Base-by-base conservation (phyloP, 1,139 yeast species). In the Geotrichum carabidarum region DNA sequence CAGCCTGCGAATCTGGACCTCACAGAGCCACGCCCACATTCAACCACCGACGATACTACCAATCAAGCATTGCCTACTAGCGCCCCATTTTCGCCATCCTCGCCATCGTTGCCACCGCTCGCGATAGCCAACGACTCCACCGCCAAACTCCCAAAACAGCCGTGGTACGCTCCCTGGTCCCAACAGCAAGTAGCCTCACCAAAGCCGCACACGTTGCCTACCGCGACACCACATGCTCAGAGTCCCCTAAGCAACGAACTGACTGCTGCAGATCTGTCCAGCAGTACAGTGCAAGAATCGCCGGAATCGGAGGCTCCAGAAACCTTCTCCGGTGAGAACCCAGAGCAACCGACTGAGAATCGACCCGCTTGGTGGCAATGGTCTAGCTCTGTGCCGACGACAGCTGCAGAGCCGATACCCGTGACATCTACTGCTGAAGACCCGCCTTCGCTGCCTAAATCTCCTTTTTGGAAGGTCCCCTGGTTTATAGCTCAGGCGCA, bases 341-440 rank as follows among this genome's bases (percentile, higher is more conserved):
- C 22, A 2, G 44, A 14, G 5, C 17, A 43, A n/a, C 11, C 32
- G n/a, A 22, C 31, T 14, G 31, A 32, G 2, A 41, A 32, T 35
- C 8, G 49, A 36, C 34, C 49, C 8, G 35, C 49, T 17, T 45
- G 49, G 49, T 45, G 49, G 49, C 40, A 34, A 36, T 45, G 49
- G 49, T 35, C 17, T 22, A 44, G 47, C 12, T 14, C 18, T n/a
- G 27, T 14, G n/a, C 15, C 40, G 15, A 37, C 40, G 40, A 14
- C 40, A 8, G 15, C 40, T 22, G 27, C 27, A 22, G 27, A 34
- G 40, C 18, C 40, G 40, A 37, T 37, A n/a, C 17, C 40, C 6
- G 40, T 37, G n/a, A 15, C 40, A 22, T 3, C 27, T 5, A 22
- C 27, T 22, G 27, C 27, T 22, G 27, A 22, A 22, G 27, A 22